A percentile compares a stretch with the other conserved stretches of the same genome.
phyloP scores from a whole-genome alignment of 2,329 filamentous ascomycete species.

The Gaeumannomyces sp. region DNA sequence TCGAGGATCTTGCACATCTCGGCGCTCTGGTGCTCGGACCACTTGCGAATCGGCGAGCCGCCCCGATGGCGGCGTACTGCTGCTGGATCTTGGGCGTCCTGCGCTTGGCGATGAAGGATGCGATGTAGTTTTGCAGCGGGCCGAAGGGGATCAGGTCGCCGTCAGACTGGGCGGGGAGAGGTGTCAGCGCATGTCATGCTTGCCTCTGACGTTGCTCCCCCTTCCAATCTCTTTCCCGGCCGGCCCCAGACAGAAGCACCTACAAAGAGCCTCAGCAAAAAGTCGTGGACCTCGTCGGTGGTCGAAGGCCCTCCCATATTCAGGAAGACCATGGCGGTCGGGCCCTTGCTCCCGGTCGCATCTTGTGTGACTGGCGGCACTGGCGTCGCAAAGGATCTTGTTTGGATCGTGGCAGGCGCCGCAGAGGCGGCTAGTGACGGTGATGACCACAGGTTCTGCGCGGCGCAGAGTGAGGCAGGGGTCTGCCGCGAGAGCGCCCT shows the following conservation, averaged over 20 bases:
- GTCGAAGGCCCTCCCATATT: conserved; percentile 98
- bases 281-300: conserved; percentile 79
- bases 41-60: conserved; percentile 95
- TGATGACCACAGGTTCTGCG: conserved; percentile 19
- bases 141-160: conserved; percentile 94
- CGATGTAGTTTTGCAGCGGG: conserved; percentile 82
- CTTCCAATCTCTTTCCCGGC: not conserved
- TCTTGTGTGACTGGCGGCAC: conserved; percentile 77
- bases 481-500: conserved; percentile 20
- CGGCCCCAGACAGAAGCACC: conserved; percentile 26
- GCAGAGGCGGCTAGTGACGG: not conserved
- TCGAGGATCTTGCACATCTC: conserved; percentile 99
- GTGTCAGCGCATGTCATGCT: not conserved
- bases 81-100: conserved; percentile 95
- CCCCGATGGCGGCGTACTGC: conserved; percentile 95
- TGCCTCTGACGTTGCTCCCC: too few relatives aligned
- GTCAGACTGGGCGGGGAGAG: conserved; percentile 60
- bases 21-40: conserved; percentile 88
- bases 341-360: conserved; percentile 62
- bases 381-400: conserved; percentile 49
- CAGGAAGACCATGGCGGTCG: conserved; percentile 96
- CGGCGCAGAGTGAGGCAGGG: conserved; percentile 20
- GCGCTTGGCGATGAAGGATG: conserved; percentile 76
- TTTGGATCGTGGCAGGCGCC: conserved; percentile 6
- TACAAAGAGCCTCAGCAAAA: conserved; percentile 89